Percentiles rank a stretch among this genome's conserved stretches.
Conservation (phyloP, 352 stramenopile species). For the Globisporangium abappressorium region DNA sequence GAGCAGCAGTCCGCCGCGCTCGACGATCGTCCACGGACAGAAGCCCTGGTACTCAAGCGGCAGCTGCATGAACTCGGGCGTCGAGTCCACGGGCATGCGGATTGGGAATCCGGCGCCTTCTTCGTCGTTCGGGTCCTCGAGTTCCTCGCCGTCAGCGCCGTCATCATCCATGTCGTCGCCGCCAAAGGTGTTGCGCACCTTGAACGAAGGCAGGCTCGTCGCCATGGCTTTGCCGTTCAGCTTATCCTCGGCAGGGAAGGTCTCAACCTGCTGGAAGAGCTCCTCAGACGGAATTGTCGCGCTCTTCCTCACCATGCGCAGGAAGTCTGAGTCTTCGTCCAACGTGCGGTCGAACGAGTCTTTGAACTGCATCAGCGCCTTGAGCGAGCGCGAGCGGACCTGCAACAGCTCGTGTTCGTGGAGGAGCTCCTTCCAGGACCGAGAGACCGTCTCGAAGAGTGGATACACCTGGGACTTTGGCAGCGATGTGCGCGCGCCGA, state of each 20-base stretch:
- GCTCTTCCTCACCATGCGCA: constrained; percentile 48
- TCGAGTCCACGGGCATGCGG: constrained; percentile 88
- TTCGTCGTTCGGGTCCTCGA: constrained; percentile 30
- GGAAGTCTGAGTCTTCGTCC: constrained; percentile 48
- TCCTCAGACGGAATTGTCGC: constrained; percentile 61
- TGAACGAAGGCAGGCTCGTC: constrained; percentile 22
- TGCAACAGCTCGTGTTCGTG: constrained; percentile 71
- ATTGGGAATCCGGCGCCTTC: constrained; percentile 53
- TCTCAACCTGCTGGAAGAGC: constrained; percentile 66
- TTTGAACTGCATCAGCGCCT: constrained; percentile 73
- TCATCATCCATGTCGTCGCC: constrained; percentile 36
- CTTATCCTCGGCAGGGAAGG: constrained; percentile 44
- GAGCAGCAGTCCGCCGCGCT: constrained; percentile 85
- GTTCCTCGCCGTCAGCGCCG: constrained; percentile 10
- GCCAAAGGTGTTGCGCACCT: constrained; percentile 29
- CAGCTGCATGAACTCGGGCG: constrained; percentile 93
- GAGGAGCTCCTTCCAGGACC: constrained; percentile 80
- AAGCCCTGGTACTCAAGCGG: constrained; percentile 94
- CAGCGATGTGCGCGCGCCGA: constrained; percentile 83
- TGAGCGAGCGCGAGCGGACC: constrained; percentile 60
- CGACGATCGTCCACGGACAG: constrained; percentile 90
- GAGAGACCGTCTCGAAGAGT: constrained; percentile 88
- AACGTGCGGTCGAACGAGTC: constrained; percentile 65
- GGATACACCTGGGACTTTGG: constrained; percentile 94
- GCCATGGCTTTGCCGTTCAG: constrained; percentile 16